Conservation (phyloP, 1,139 yeast species). For the Protomyces lactucae-debilis region DNA sequence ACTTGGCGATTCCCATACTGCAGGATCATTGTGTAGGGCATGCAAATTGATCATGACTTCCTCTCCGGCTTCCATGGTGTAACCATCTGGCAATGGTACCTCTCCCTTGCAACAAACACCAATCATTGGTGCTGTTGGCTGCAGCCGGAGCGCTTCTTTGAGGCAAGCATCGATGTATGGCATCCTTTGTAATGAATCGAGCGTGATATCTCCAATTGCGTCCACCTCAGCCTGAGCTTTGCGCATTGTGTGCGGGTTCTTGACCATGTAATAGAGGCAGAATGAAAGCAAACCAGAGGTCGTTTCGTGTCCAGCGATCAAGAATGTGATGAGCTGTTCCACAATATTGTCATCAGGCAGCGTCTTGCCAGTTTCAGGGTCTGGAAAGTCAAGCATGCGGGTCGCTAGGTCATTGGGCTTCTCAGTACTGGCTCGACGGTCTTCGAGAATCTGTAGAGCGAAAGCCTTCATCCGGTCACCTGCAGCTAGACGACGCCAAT, state of each 20-base stretch:
- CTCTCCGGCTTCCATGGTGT: constrained; percentile 21
- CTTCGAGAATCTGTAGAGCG: constrained; percentile 18
- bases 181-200: constrained; percentile 18
- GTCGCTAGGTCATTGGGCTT: constrained; percentile 10
- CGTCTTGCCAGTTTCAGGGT: constrained; percentile 26
- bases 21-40: constrained; percentile 18
- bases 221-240: constrained; percentile 28
- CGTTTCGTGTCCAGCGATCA: constrained; percentile 34
- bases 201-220: constrained; percentile 22
- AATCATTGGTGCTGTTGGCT: constrained; percentile 27
- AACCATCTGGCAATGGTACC: constrained; percentile 16
- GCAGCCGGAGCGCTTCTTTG: constrained; percentile 23
- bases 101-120: constrained; percentile 16
- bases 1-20: constrained; percentile 19
- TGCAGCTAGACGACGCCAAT: constrained; percentile 18
- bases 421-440: constrained; percentile 7
- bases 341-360: constrained; percentile 9
- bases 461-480: constrained; percentile 21
- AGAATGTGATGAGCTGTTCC: constrained; percentile 30
- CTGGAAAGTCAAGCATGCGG: constrained; percentile 23
- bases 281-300: constrained; percentile 30
- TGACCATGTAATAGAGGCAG: constrained; percentile 28
- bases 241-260: constrained; percentile 22
- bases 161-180: constrained; percentile 26
- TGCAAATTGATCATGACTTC: constrained; percentile 16